Conservation (phyloP, 768 basidiomycete species). For the Lactifluus subvellereus region DNA sequence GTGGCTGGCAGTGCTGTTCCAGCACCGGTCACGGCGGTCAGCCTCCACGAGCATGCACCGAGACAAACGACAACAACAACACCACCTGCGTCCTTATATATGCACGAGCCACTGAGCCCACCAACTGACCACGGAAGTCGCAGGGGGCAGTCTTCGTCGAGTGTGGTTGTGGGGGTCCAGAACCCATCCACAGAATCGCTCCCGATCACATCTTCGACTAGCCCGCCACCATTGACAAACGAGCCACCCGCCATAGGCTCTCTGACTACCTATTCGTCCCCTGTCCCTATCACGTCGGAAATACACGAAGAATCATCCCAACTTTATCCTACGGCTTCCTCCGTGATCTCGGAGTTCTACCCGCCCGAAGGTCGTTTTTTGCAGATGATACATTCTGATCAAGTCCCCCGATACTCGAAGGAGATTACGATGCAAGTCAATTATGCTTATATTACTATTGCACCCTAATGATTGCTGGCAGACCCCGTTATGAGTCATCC, state of each 20-base stretch:
- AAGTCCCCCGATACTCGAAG: conserved; percentile 13
- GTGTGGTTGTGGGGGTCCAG: not conserved
- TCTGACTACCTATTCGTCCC: not conserved
- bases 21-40: conserved; percentile 3
- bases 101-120: not conserved
- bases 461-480: not conserved
- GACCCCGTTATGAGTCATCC: not conserved
- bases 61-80: not conserved
- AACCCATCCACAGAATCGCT: conserved; percentile 4
- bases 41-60: not conserved
- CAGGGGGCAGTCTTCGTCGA: not conserved
- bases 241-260: not conserved
- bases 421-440: not conserved
- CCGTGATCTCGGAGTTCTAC: not conserved
- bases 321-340: not conserved
- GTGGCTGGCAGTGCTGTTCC: conserved; percentile 8
- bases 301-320: not conserved
- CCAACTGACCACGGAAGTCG: not conserved
- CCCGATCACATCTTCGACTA: not conserved
- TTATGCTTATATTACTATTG: not conserved
- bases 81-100: not conserved
- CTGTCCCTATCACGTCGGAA: no score
- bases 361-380: not conserved
- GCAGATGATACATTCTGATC: conserved; percentile 8
- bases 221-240: not conserved